Percentiles rank a stretch among this genome's conserved stretches.
These are phyloP conservation scores for Hanseniaspora taiwanica DNA, from an alignment of 805 yeast genomes.

Conservation along the genomic window DNA sequence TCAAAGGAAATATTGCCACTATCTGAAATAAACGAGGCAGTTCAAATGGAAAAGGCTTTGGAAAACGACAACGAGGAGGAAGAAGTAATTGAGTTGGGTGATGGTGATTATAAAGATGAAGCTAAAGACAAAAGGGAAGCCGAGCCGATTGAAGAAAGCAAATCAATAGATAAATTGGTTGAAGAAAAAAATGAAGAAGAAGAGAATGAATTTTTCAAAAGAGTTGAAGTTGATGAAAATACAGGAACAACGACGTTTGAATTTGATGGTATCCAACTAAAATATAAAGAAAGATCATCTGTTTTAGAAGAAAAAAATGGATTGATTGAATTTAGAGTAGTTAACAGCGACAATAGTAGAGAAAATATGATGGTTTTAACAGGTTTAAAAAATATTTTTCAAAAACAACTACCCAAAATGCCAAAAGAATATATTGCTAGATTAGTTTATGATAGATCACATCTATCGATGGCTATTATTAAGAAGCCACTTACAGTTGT, in stretches of 20 bases:
- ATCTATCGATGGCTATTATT: slow-evolving; percentile 90
- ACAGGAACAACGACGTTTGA: slow-evolving; percentile 3
- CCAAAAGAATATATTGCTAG: slow-evolving; percentile 94
- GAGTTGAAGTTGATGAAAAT: slow-evolving; percentile 1
- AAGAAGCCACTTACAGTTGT: slow-evolving; percentile 89
- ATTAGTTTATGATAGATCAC: slow-evolving; percentile 86
- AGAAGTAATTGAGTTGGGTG: slow-evolving; percentile 4
- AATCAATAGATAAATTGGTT: slow-evolving; percentile 2
- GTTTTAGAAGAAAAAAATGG: slow-evolving; percentile 91
- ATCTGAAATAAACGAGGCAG: slow-evolving; percentile 3
- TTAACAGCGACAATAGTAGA: slow-evolving; percentile 79
- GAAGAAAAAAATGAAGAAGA: slow-evolving; percentile 15
- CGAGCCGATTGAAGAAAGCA: background rate
- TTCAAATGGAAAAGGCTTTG: slow-evolving; percentile 7
- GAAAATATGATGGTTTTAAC: slow-evolving; percentile 87
- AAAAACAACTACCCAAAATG: slow-evolving; percentile 96
- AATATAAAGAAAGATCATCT: slow-evolving; percentile 85
- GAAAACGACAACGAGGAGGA: slow-evolving; percentile 9
- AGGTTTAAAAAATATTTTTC: slow-evolving; percentile 91
- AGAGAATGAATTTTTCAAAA: slow-evolving; percentile 8
- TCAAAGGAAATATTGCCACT: no score
- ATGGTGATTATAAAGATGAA: slow-evolving; percentile 7
- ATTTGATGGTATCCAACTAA: slow-evolving; percentile 63
- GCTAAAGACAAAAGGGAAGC: slow-evolving; percentile 1
- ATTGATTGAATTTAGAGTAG: slow-evolving; percentile 88